Conservation (phyloP, 176 grass and related monocot species). For the Saccharum officinarum region DNA sequence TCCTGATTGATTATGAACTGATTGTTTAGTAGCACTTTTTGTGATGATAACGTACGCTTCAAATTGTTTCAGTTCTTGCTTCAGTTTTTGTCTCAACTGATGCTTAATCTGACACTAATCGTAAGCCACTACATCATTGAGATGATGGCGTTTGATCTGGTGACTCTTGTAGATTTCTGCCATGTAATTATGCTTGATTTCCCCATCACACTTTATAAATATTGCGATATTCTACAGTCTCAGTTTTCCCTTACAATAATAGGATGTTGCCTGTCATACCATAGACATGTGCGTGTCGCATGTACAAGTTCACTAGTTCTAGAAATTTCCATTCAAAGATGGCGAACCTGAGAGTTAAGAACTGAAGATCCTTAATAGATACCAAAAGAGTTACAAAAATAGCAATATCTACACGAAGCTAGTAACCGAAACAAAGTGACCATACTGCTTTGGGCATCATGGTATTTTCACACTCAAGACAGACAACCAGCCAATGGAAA, state of each 20-base stretch:
- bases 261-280: too few species aligned
- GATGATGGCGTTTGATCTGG: too few species aligned
- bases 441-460: background rate
- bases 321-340: background rate
- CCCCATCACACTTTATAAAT: too few species aligned
- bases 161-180: too few species aligned
- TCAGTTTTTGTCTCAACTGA: background rate
- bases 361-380: background rate
- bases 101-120: background rate
- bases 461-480: background rate
- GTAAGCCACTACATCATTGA: background rate
- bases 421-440: background rate
- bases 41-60: background rate
- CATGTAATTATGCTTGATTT: too few species aligned
- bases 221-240: too few species aligned
- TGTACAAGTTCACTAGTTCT: too few species aligned
- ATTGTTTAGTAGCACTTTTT: background rate
- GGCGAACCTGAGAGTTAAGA: background rate
- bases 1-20: background rate
- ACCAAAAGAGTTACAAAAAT: background rate
- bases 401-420: background rate
- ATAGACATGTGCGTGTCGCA: too few species aligned
- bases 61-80: background rate
- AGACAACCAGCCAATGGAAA: background rate
- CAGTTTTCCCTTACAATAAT: too few species aligned